Base-by-base conservation (phyloP, 1,284 basidiomycete genomes). In the Afroboletus lepidellus region DNA sequence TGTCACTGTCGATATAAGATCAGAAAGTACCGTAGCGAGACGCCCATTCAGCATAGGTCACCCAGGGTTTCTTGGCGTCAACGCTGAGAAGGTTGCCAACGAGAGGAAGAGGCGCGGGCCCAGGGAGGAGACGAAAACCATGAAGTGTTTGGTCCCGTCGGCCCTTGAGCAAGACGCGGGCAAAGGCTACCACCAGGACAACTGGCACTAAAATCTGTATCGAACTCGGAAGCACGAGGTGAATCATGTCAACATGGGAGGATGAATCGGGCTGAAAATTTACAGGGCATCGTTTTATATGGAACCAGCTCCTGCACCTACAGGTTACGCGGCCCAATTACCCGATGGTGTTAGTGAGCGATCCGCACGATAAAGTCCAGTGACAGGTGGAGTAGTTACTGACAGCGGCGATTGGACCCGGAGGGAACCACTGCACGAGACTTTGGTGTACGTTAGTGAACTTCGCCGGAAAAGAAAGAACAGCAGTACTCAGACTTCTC, bases 61-160 rank as follows among this genome's bases (percentile, higher is more conserved):
- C n/a, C n/a, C n/a, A n/a, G n/a, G n/a, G n/a, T n/a, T n/a, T n/a
- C 29, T 54, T 48, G 2, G 52, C 8, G 16, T 66, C 47, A 16
- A 66, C 60, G 21, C 43, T 32, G 36, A 66, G 37, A 23, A 58
- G 8, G 37, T 61, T 67, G 0, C 60, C 62, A 11, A 64, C 34
- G 6, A 67, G 8, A 3, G 65, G 64, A 20, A 63, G 51, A 25
- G 53, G 55, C 12, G 25, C 4, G 18, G 62, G 62, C 8, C 64
- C 62, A 16, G 62, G 64, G 50, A 51, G 63, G 16, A 61, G 48
- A 23, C n/a, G 58, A 44, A 20, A 33, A 1, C 54, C 55, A 5
- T 18, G 43, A 12, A 20, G 5, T 2, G 32, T 20, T 41, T 47
- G 44, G 41, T 27, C 25, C 25, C 46, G 46, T 32, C 50, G 49